Evolutionary conservation across 2,329 filamentous ascomycete species (phyloP).

Genomic region (Xylaria sp.): DNA sequence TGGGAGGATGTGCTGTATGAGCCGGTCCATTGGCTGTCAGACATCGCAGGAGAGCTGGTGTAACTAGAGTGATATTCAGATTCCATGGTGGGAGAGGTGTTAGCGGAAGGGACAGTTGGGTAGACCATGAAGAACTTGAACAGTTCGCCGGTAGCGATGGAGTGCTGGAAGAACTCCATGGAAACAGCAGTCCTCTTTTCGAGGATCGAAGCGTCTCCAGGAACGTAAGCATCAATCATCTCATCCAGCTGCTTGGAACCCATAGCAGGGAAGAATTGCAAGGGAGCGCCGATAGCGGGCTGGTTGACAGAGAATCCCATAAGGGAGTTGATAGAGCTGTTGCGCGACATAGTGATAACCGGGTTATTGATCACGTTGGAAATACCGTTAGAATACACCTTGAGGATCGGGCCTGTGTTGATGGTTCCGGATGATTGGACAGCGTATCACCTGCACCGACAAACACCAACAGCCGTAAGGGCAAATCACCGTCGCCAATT

Average conservation of each 20-base stretch:
- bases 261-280: constrained; percentile 72
- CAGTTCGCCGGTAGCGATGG: constrained; percentile 58
- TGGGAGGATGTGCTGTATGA: constrained; percentile 38
- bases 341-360: constrained; percentile 41
- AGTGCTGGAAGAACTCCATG: constrained; percentile 64
- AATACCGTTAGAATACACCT: constrained; percentile 29
- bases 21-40: constrained; percentile 53
- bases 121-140: constrained; percentile 66
- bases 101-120: constrained; percentile 45
- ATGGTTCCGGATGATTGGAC: constrained; percentile 9
- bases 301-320: constrained; percentile 67
- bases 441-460: constrained; percentile 24
- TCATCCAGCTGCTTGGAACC: constrained; percentile 65
- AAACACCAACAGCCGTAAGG: constrained; percentile 24
- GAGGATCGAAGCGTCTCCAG: constrained; percentile 57
- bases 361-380: constrained; percentile 15
- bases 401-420: constrained; percentile 9
- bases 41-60: constrained; percentile 56
- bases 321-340: constrained; percentile 43
- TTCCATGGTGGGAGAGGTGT: constrained; percentile 53
- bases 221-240: constrained; percentile 63
- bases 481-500: constrained; percentile 30
- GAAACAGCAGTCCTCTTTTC: constrained; percentile 65
- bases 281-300: constrained; percentile 58
- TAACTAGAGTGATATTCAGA: constrained; percentile 55